These are phyloP conservation scores for Pythium phragmitis DNA, from an alignment of 352 stramenopile genomes.

Conservation along the genomic window DNA sequence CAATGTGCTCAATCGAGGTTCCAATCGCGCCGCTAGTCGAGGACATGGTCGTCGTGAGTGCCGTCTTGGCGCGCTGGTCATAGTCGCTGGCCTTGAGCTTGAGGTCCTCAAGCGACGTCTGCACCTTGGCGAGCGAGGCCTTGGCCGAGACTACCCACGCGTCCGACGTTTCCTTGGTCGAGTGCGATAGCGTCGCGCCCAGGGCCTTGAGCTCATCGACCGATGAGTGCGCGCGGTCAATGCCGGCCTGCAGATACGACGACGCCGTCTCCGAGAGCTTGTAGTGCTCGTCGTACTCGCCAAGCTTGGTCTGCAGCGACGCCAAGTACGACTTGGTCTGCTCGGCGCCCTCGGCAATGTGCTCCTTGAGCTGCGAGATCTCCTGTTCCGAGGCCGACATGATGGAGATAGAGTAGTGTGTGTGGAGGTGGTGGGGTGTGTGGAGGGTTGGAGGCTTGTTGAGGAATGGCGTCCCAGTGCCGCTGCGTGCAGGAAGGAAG, in stretches of 20 bases:
- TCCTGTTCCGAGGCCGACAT: constrained; percentile 28
- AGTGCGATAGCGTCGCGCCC: constrained; percentile 52
- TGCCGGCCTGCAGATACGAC: constrained; percentile 60
- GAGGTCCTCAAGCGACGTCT: constrained; percentile 29
- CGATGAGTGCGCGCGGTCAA: constrained; percentile 67
- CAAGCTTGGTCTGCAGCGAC: constrained; percentile 31
- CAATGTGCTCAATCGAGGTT: constrained; percentile 69
- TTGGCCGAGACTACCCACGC: constrained; percentile 52
- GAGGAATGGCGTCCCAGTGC: neutral
- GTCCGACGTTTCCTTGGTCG: constrained; percentile 47
- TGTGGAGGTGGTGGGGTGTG: neutral
- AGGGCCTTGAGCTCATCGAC: constrained; percentile 72
- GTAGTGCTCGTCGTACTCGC: constrained; percentile 68
- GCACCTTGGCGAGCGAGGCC: constrained; percentile 53
- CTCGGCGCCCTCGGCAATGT: constrained; percentile 66
- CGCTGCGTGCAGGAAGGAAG: neutral
- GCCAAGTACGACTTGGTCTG: constrained; percentile 77
- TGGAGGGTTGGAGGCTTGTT: neutral
- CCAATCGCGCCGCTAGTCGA: constrained; percentile 47
- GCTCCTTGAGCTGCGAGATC: constrained; percentile 63
- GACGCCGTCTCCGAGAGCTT: constrained; percentile 69
- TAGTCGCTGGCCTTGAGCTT: constrained; percentile 55
- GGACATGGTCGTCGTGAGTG: constrained; percentile 40
- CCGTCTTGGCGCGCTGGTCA: constrained; percentile 41
- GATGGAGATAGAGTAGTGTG: neutral